Base-by-base conservation (phyloP, 768 basidiomycete genomes). In the Pisolithus orientalis region DNA sequence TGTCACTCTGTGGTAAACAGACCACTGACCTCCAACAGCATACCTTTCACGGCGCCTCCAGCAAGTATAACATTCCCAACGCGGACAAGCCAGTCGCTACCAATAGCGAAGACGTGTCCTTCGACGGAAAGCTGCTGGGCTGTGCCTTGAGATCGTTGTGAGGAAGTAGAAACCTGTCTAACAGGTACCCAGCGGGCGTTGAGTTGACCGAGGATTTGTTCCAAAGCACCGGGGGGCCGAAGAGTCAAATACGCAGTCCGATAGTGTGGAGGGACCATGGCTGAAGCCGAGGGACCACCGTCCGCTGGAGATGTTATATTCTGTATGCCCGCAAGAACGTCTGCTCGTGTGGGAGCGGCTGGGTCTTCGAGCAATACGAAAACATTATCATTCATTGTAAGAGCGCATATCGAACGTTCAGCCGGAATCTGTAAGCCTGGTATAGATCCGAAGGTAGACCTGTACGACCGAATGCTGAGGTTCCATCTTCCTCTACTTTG, bases 341-440 rank as follows among this genome's bases (percentile, higher is more conserved):
- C 88, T 48, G 77, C 78, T 53, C 82, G 78, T 34, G 75, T 79
- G 1, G 87, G 89, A 9, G 86, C 86, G 9, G 75, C 69, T 32
- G 85, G 85, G 65, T 91, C 88, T 59, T 90, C 89, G 25, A 90
- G 70, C 6, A 84, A 75, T 24, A 90, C 87, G 63, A 89, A 91
- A 25, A 87, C 85, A 58, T 85, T 85, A 43, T 90, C 81, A 52
- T 84, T 81, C 84, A 90, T 86, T 2, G 86, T 87, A 17, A 91
- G 73, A 16, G 87, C 73, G 58, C 79, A 85, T 80, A 91, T 87
- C 1, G 79, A 78, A 29, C 88, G 78, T 62, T 90, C 88, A 3
- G 77, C 69, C 14, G 70, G 72, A 25, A 80, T 59, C 42, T 79
- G 73, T 45, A 76, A 59, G 10, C 79, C 79, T 4, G 76, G 75